Base-by-base conservation (phyloP, 1,284 basidiomycete species). In the Ustilago tritici region DNA sequence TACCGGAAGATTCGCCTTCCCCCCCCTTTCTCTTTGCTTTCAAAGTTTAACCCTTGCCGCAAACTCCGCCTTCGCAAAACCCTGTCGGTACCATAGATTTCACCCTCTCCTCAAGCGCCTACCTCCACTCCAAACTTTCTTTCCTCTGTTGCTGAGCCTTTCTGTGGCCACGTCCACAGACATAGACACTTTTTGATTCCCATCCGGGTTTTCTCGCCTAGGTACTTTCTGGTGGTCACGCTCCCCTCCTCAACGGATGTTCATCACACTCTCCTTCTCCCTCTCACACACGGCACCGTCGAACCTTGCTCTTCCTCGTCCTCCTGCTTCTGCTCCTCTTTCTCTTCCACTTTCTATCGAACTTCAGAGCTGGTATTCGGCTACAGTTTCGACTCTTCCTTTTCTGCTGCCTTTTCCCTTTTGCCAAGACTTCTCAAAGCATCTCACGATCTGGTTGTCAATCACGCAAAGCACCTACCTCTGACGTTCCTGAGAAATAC, bases 361-460 rank as follows among this genome's bases (percentile, higher is more conserved):
- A 28, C 23, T 28, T 28, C 23, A 28, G 23, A 28, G 23, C 23
- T 28, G 23, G 23, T 12, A 17, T 43, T 43, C 40, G 40, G 40
- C 40, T 43, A 17, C 40, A 15, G 3, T 50, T 50, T 32, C 47
- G 47, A 35, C n/a, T 55, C 53, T 19, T 43, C 53, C 32, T 43
- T 43, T 38, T 31, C 17, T 34, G 41, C 55, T 31, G 41, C 19
- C 8, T 41, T 35, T 35, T 36, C 14, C 17, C 10, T 14, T 15
- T 2, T 55, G 32, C 15, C 55, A 36, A 43, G 23, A 23, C 55
- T 28, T 38, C 23, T 56, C 55, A 56, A 47, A 15, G 46, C 32
- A 36, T 61, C 28, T 52, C 36, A 23, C 58, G 46, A 59, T 50
- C 46, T 35, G 23, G 15, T 38, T 23, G 47, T 28, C 32, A 59